phyloP scores from a whole-genome alignment of 2,329 filamentous ascomycete genomes.

The Penicillium sumatraense region DNA sequence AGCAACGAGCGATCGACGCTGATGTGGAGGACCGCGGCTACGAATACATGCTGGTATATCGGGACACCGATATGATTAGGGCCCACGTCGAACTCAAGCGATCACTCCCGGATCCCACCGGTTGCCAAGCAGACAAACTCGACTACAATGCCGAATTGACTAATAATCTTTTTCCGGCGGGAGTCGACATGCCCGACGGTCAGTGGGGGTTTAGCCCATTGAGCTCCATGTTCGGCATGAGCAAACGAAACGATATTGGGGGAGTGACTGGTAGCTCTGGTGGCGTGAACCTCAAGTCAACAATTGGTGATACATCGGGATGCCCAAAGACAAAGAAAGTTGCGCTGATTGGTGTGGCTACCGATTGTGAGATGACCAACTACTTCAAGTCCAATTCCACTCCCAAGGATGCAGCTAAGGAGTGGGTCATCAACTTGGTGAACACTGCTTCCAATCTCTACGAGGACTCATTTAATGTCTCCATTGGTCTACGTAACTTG shows the following conservation, averaged over 20 bases:
- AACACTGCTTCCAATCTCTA: constrained; percentile 87
- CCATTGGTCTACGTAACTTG: constrained; percentile 84
- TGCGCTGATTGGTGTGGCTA: constrained; percentile 87
- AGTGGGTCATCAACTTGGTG: constrained; percentile 80
- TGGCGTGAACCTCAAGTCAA: constrained; percentile 75
- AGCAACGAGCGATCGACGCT: constrained; percentile 74
- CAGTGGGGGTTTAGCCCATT: constrained; percentile 66
- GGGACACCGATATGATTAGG: constrained; percentile 79
- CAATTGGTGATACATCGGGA: constrained; percentile 80
- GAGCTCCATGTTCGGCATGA: constrained; percentile 68
- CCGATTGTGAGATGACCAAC: constrained; percentile 85
- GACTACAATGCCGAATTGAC: constrained; percentile 76
- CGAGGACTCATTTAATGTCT: constrained; percentile 92
- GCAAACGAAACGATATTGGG: constrained; percentile 67
- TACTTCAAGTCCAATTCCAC: constrained; percentile 60
- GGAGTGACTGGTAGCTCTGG: constrained; percentile 74
- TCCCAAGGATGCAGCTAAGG: constrained; percentile 64
- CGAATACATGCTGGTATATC: constrained; percentile 88
- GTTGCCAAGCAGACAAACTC: constrained; percentile 76
- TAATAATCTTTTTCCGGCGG: constrained; percentile 66
- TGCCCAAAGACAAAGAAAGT: constrained; percentile 91
- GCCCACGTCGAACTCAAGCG: constrained; percentile 68
- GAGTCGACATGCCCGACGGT: constrained; percentile 57
- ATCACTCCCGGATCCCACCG: constrained; percentile 48
- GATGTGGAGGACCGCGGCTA: constrained; percentile 59